Percentiles rank a stretch among this genome's conserved stretches.
phyloP scores from a whole-genome alignment of 257 asterid genomes.

The Leptodermis oblonga region DNA sequence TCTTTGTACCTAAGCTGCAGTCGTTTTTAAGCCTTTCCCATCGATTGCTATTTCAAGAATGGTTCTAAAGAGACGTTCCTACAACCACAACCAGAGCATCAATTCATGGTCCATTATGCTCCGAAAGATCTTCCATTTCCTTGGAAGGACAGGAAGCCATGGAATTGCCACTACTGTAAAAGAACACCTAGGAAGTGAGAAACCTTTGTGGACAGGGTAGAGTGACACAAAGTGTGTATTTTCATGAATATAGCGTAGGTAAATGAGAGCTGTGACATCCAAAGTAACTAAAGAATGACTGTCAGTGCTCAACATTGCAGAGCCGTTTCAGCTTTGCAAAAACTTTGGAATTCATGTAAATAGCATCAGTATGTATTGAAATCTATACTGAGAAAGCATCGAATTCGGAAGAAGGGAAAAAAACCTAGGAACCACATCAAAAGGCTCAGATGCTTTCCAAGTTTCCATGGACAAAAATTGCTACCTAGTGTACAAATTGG shows the following conservation, averaged over 20 bases:
- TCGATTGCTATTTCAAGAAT: not conserved
- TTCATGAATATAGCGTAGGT: not conserved
- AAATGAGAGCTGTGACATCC: too few relatives aligned
- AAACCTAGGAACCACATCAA: not conserved
- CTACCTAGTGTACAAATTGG: constrained; percentile 13
- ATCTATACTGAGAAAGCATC: not conserved
- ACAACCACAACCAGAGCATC: not conserved
- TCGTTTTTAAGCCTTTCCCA: constrained; percentile 2
- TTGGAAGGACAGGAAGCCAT: not conserved
- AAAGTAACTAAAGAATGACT: not conserved
- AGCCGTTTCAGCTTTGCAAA: not conserved
- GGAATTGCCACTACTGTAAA: not conserved
- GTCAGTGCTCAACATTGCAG: not conserved
- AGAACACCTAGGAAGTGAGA: not conserved
- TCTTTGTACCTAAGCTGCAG: constrained; percentile 2
- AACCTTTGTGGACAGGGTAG: constrained; percentile 8
- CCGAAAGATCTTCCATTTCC: constrained; percentile 13
- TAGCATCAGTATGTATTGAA: not conserved
- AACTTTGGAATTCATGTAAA: constrained; percentile 1
- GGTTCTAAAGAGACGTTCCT: not conserved
- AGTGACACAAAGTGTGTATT: not conserved
- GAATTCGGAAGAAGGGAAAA: too few relatives aligned
- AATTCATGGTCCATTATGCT: constrained; percentile 4
- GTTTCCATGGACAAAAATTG: constrained; percentile 39
- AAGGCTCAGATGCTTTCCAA: constrained; percentile 21